Base-by-base conservation (phyloP, 305 asterid genomes). In the Coffea humblotiana region DNA sequence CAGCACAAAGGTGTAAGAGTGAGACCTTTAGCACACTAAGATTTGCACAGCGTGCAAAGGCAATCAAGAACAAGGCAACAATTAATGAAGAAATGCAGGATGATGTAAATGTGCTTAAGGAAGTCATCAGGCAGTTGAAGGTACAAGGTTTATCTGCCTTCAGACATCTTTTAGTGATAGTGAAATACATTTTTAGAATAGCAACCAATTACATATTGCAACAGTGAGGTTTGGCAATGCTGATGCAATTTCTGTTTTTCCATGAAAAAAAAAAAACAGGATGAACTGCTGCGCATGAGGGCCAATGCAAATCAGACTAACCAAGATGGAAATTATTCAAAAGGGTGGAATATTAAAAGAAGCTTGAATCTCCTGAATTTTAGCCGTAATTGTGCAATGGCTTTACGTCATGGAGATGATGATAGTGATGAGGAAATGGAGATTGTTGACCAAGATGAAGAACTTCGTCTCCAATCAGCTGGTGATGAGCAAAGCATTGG, bases 21-120 rank as follows among this genome's bases (percentile, higher is more conserved):
- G 99, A 96, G 93, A 93, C 96, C 49, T 88, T 94, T 72, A 92
- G 99, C 86, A 94, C 99, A 48, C 87, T 96, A 84, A 90, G 98
- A 90, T 96, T 96, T 84, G 99, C 99, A 68, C 98, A 96, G 81
- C 95, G 99, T 49, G 99, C 99, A 63, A 96, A 96, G 90, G 98
- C 98, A 82, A 92, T 96, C 80, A 96, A 92, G 91, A 96, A 96
- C 81, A 94, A 91, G 89, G 98, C 99, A 80, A 88, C 86, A 76
- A 84, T 93, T 32, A 96, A 96, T 79, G 99, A 96, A 90, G 98
- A 94, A 86, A 90, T 91, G 97, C 98, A 93, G 84, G 94, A 94
- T 78, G 98, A 96, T 79, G 98, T 96, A 60, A 93, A 89, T 82
- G 93, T 91, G 72, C 83, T 96, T 87, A 90, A 97, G 85, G 94